Base-by-base conservation (phyloP, 768 basidiomycete genomes). In the Amanita phalloides region DNA sequence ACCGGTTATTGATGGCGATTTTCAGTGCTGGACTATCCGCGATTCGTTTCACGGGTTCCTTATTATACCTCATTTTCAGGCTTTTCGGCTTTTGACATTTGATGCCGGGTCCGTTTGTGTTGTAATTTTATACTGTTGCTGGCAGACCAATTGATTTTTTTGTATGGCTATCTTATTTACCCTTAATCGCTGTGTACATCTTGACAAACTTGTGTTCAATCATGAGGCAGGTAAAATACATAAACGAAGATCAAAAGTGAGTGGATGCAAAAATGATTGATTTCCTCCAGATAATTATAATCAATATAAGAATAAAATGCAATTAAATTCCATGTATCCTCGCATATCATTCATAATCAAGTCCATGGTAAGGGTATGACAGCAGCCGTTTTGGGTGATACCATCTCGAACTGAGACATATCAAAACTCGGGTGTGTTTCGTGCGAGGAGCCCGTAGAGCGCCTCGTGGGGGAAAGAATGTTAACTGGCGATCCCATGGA, bases 11-110 rank as follows among this genome's bases (percentile, higher is more conserved):
- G 28, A 45, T 21, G 17, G 30, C 10, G 13, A 33, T 14, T 45
- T 25, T 14, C 59, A 88, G 85, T 55, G 87, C 90, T 62, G 86
- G 80, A 45, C 70, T 95, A 51, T 88, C 86, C 43, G 83, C 82
- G 33, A 67, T 93, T 59, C 82, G 92, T 36, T 93, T 94, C 70
- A 54, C 76, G 33, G 90, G 90, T 20, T 90, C 89, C 13, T 62
- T 82, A 47, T 58, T 90, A 42, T 94, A 92, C 66, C 77, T 94
- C 51, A 59, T 92, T 51, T 76, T 93, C 64, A 78, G 85, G 58
- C 69, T 90, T 36, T 42, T 48, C 21, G 46, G 53, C 17, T 36
- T 37, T 20, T 53, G 25, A 48, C 13, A 41, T 33, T 32, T 14
- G 8, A n/a, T 30, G 23, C 23, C 23, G 28, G n/a, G n/a, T 28